Base-by-base conservation (phyloP, 805 yeast species). In the Nakazawaea sp. region DNA sequence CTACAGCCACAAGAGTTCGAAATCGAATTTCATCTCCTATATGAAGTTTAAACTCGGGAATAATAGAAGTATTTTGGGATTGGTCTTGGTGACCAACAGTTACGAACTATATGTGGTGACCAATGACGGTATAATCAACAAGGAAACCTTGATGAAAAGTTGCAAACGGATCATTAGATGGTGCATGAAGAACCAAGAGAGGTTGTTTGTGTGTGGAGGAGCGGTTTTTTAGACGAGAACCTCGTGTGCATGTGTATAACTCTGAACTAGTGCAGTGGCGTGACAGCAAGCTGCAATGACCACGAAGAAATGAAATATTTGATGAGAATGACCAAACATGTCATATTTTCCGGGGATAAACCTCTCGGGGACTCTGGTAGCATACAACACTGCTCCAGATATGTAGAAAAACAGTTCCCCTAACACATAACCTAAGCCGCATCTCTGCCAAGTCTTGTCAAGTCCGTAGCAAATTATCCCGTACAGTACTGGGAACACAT, bases 301-400 rank as follows among this genome's bases (percentile, higher is more conserved):
- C 6, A 86, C 95, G 48, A 82, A 56, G 8, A 81, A 56, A 54
- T 86, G 95, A 52, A 87, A 86, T 8, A 87, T 68, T 52, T 87
- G 96, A 54, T 87, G 96, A 5, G 94, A 81, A 46, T 83, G 82
- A 1, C 95, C 95, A 57, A 74, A 68, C 9, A 74, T 49, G 47
- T 86, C 95, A 52, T 70, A 83, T 16, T 27, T 55, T 0, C 88
- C 88, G 0, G 86, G 85, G 4, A 45, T 46, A 29, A 65, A 62
- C 33, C 82, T 64, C 52, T 88, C 97, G 0, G 97, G 97, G 24
- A 83, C 55, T 42, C 96, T 65, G 18, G 68, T 54, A 0, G 94
- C 96, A 55, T 88, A 88, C 36, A 89, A 56, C 2, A 68, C 64
- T 0, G 96, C 96, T 0, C 97, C 97, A 5, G 62, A 45, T 3